phyloP scores from a whole-genome alignment of 495 filamentous ascomycete species.

The Parachaetomium inaequale region DNA sequence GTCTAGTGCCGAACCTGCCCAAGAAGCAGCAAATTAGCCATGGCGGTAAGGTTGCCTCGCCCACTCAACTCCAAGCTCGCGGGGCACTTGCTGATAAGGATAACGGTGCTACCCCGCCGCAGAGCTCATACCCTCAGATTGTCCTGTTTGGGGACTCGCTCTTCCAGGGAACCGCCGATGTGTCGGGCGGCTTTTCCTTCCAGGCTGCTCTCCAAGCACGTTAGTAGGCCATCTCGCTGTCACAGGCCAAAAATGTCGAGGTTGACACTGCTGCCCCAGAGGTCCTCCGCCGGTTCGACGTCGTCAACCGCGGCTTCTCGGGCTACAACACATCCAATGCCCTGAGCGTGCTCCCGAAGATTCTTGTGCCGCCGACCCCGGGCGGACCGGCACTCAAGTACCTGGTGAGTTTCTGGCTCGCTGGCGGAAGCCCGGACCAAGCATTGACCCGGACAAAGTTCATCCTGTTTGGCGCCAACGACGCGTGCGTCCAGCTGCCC shows the following conservation, averaged over 20 bases:
- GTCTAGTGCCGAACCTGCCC: neutral
- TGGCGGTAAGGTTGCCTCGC: slow-evolving; percentile 30
- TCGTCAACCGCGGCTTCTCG: slow-evolving; percentile 50
- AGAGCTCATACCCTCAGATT: slow-evolving; percentile 57
- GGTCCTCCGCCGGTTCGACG: slow-evolving; percentile 43
- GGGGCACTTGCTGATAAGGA: slow-evolving; percentile 16
- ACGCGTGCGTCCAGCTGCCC: slow-evolving; percentile 61
- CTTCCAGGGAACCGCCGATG: slow-evolving; percentile 58
- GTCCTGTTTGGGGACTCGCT: slow-evolving; percentile 82
- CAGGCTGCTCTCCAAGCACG: slow-evolving; percentile 67
- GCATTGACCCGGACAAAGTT: slow-evolving; percentile 45
- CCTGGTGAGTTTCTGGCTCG: slow-evolving; percentile 53
- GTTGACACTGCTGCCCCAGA: slow-evolving; percentile 25
- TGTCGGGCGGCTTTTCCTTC: slow-evolving; percentile 64
- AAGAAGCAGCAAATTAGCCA: neutral
- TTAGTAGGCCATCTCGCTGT: slow-evolving; percentile 33
- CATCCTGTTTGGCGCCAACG: slow-evolving; percentile 85
- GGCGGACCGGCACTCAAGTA: slow-evolving; percentile 52
- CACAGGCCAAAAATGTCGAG: neutral
- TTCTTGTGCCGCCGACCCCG: slow-evolving; percentile 45
- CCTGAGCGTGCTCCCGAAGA: slow-evolving; percentile 39
- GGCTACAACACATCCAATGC: slow-evolving; percentile 50
- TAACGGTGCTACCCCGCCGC: slow-evolving; percentile 7
- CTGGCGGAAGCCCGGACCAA: too few relatives aligned
- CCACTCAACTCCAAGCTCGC: neutral